Evolutionary conservation across 306 rosid genomes (phyloP).

Genomic region (Trifolium fragiferum): DNA sequence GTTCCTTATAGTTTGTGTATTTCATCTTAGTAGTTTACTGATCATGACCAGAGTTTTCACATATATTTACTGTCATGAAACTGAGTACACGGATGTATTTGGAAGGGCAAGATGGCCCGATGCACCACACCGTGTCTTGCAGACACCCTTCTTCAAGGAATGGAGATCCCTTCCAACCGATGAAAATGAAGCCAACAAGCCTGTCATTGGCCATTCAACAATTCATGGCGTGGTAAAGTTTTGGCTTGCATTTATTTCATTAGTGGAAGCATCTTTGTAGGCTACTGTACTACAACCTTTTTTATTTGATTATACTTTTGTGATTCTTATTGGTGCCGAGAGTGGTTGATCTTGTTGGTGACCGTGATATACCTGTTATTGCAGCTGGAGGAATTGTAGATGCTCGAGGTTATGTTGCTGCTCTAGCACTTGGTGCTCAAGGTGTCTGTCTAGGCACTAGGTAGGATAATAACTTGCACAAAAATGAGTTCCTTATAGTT

Average conservation of each 20-base stretch:
- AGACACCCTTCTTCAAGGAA: constrained; percentile 71
- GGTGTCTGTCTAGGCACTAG: constrained; percentile 83
- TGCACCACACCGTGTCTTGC: constrained; percentile 80
- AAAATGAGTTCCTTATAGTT: constrained; percentile 2
- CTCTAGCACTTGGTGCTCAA: constrained; percentile 87
- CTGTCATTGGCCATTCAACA: constrained; percentile 68
- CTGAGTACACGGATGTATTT: constrained; percentile 70
- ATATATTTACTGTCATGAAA: constrained; percentile 34
- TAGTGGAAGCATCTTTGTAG: neutral
- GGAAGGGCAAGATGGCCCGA: constrained; percentile 88
- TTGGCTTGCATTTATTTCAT: neutral
- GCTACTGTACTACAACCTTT: neutral
- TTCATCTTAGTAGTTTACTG: neutral
- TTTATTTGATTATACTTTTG: constrained; percentile 16
- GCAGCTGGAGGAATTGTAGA: constrained; percentile 88
- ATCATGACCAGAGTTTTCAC: constrained; percentile 21
- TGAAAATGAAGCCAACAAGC: constrained; percentile 68
- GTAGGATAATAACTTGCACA: neutral
- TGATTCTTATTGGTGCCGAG: constrained; percentile 74
- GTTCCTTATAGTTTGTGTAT: constrained; percentile 5
- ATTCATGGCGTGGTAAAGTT: constrained; percentile 74
- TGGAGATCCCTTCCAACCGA: constrained; percentile 67
- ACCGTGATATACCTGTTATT: constrained; percentile 67
- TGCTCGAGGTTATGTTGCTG: constrained; percentile 86
- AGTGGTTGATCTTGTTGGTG: constrained; percentile 80